Percentiles rank a stretch among this genome's conserved stretches.
phyloP scores from a whole-genome alignment of 257 asterid species.

The Voacanga thouarsii region DNA sequence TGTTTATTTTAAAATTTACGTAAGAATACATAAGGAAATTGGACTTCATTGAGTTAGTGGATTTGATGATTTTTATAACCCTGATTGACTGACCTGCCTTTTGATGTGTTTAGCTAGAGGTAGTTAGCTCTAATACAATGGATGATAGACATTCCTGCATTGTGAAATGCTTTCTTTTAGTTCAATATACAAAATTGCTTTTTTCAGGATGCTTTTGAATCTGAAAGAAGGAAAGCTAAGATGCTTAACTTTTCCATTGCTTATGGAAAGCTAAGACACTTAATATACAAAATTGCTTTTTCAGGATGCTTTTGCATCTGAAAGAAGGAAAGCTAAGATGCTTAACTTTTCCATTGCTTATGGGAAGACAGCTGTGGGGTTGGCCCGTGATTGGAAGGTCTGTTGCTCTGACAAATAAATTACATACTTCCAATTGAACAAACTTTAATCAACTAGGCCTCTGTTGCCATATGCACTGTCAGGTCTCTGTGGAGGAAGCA shows the following conservation, averaged over 20 bases:
- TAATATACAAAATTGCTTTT: neutral
- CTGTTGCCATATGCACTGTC: slow-evolving; percentile 24
- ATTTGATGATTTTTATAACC: neutral
- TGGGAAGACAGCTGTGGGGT: slow-evolving; percentile 86
- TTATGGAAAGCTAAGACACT: slow-evolving; percentile 51
- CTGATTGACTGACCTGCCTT: neutral
- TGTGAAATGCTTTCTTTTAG: neutral
- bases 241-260: slow-evolving; percentile 99
- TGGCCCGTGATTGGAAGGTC: slow-evolving; percentile 98
- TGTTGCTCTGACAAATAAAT: neutral
- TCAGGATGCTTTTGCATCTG: slow-evolving; percentile 95
- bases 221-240: slow-evolving; percentile 98
- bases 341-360: slow-evolving; percentile 97
- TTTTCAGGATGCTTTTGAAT: slow-evolving; percentile 82
- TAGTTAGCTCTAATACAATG: neutral
- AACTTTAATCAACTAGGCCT: slow-evolving; percentile 10
- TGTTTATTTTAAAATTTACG: neutral
- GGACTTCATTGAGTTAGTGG: neutral
- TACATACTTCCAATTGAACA: slow-evolving; percentile 10
- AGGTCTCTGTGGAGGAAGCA: slow-evolving; percentile 96
- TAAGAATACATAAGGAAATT: neutral
- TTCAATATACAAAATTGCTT: neutral
- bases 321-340: slow-evolving; percentile 99
- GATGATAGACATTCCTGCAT: neutral
- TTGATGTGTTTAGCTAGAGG: neutral